These are phyloP conservation scores for Lepraria neglecta DNA, from an alignment of 495 filamentous ascomycete species.

Conservation along the genomic window DNA sequence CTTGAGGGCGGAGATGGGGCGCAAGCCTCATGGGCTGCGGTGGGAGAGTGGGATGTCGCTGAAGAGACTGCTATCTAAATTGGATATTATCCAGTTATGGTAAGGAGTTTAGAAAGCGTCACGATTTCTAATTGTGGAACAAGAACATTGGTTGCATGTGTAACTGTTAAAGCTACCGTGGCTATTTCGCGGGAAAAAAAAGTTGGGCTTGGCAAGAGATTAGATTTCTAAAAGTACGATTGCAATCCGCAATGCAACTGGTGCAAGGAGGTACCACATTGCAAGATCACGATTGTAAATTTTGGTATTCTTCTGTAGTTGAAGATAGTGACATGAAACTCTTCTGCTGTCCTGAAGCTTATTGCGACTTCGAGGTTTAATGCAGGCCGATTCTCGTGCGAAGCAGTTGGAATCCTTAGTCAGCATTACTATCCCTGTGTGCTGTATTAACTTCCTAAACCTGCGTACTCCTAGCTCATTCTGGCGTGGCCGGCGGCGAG, in stretches of 20 bases:
- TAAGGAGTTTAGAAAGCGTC: not conserved
- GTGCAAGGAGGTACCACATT: not conserved
- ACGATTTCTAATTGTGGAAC: not conserved
- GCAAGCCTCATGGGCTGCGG: conserved; percentile 15
- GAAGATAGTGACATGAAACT: no score
- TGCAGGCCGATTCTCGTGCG: no score
- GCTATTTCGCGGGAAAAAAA: conserved; percentile 10
- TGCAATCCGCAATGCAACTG: not conserved
- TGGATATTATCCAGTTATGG: not conserved
- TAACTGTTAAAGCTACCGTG: conserved; percentile 10
- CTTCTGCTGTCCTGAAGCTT: no score
- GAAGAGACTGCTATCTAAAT: not conserved
- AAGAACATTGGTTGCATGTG: not conserved
- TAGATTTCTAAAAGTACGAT: not conserved
- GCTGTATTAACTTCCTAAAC: no score
- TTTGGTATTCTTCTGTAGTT: no score
- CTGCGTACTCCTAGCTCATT: no score
- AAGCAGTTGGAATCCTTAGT: no score
- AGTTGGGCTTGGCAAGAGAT: conserved; percentile 11
- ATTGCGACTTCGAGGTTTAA: no score
- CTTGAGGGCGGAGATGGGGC: not conserved
- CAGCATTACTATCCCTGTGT: no score
- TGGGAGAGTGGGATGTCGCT: not conserved
- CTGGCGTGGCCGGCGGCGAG: no score
- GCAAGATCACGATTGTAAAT: no score